Evolutionary conservation across 2,329 filamentous ascomycete species (phyloP), one percentile per base, ranked within the genome.

Genomic region (Pseudocercospora pini-densiflorae): DNA sequence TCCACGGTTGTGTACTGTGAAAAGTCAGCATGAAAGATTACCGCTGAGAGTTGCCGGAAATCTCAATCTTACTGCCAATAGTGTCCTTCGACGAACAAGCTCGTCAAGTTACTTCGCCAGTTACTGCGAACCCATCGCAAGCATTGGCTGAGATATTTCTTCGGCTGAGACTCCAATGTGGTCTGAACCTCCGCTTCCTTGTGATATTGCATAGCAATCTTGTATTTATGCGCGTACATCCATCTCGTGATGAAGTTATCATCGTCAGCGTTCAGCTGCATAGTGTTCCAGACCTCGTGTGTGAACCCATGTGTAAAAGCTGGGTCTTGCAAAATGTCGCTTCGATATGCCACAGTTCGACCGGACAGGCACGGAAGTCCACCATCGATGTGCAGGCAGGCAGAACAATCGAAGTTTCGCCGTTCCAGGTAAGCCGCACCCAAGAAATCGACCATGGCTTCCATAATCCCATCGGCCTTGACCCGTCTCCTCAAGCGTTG

Each of bases 231-330:
- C 70, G 89, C 92, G 72, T 97, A 94, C 75, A 98, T 87, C 94
- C 94, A 98, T 65, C 94, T 90, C 6, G 94, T 97, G 73, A 98
- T 92, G 81, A 97, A 98, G 81, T 98, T 98, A 84, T 98, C 94
- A 79, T 98, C 94, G 79, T 98, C 94, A 27, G 94, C 93, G 77
- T 97, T 97, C 68, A 98, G 86, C 75, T 94, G 94, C 81, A 91
- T 97, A 74, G 90, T 89, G 80, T 86, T 86, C 92, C 92, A 97
- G 73, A 90, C 91, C 81, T 98, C 94, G 63, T 94, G 93, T 72
- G 92, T 94, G 83, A 98, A 97, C 54, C 90, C 92, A 70, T 94
- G 87, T 49, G 93, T 89, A 79, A 98, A 98, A 61, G 91, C 89
- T 66, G 91, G 88, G 77, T 94, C 92, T 74, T 92, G 89, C 27